Evolutionary conservation across 2,329 filamentous ascomycete species (phyloP).

Genomic region (Uncinocarpus reesii): DNA sequence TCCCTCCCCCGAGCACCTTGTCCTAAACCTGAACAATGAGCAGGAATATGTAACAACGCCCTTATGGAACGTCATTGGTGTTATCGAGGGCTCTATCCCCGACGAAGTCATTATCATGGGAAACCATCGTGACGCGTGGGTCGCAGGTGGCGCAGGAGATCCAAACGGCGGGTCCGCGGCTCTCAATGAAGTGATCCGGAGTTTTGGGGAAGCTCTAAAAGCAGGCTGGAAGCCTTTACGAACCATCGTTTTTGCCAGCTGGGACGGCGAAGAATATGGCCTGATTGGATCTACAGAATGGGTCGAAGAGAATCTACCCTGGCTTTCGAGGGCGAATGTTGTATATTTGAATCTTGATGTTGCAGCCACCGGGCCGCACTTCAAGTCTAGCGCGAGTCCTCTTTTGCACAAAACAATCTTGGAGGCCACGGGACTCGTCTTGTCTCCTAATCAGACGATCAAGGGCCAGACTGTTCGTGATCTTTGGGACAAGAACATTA

Average conservation of each 20-base stretch:
- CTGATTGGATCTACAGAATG: slow-evolving; percentile 81
- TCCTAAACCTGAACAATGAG: slow-evolving; percentile 64
- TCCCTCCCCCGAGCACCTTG: slow-evolving; percentile 61
- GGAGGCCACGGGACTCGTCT: slow-evolving; percentile 53
- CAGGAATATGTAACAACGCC: slow-evolving; percentile 74
- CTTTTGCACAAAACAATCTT: slow-evolving; percentile 63
- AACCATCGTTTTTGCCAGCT: slow-evolving; percentile 83
- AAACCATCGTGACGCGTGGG: slow-evolving; percentile 89
- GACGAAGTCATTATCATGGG: slow-evolving; percentile 82
- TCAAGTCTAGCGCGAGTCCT: slow-evolving; percentile 58
- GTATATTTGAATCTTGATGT: slow-evolving; percentile 84
- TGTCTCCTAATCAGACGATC: slow-evolving; percentile 63
- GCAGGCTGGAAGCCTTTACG: slow-evolving; percentile 74
- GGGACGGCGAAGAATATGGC: slow-evolving; percentile 78
- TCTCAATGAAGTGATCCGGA: slow-evolving; percentile 66
- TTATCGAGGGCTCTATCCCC: slow-evolving; percentile 75
- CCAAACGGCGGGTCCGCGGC: slow-evolving; percentile 74
- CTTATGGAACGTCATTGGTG: slow-evolving; percentile 82
- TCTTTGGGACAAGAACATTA: slow-evolving; percentile 52
- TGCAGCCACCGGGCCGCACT: slow-evolving; percentile 55
- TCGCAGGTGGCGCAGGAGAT: slow-evolving; percentile 71
- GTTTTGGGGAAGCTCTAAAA: slow-evolving; percentile 60
- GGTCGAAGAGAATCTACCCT: slow-evolving; percentile 81
- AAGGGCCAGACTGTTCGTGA: slow-evolving; percentile 60
- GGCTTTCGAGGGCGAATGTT: slow-evolving; percentile 62